Evolutionary conservation across 2,329 filamentous ascomycete genomes (phyloP), one percentile per base, ranked within the genome.

Genomic region (Chalaropsis thielavioides): DNA sequence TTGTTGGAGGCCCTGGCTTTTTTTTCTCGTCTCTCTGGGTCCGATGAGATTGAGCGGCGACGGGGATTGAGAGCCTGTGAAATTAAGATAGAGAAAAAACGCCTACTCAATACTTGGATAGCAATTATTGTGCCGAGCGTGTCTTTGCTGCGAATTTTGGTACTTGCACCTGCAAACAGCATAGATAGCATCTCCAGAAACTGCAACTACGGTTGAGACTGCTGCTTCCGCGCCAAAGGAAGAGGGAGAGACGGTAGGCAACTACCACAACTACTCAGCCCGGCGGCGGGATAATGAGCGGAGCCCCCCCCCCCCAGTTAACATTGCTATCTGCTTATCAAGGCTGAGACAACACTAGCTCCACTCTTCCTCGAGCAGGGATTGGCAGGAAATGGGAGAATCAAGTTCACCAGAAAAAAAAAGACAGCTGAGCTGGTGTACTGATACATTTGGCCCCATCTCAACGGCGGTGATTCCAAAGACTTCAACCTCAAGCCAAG

Each of bases 1-100:
- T 58, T 35, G 22, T 38, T 15, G 31, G 31, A 58, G 54, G 54
- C 54, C 54, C 54, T 58, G 54, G 54, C 54, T 58, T 58, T 56
- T 19, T 58, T 31, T 17, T 56, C 3, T 24, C 6, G 35, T 58
- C 5, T n/a, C 27, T 38, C 17, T 38, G 54, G 3, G 27, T 58
- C 24, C 24, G 54, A 38, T 58, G 19, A 58, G 31, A 38, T 35
- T 31, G 31, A 58, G 54, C 54, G n/a, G 11, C 54, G 54, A 58
- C 54, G 54, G 17, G 54, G 31, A 35, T 38, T n/a, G 13, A 31
- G 17, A 58, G 24, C 46, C 46, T 51, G 19, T 51, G 46, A 51
- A 15, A 51, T 51, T 51, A 51, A 51, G 35, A 38, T 4, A 38
- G 35, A 6, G 5, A 38, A 38, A 38, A 38, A 38, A 8, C 1